A percentile compares a stretch with the other conserved stretches of the same genome.
phyloP scores from a whole-genome alignment of 164 flowering plant genomes.

The Echeveria elegans region DNA sequence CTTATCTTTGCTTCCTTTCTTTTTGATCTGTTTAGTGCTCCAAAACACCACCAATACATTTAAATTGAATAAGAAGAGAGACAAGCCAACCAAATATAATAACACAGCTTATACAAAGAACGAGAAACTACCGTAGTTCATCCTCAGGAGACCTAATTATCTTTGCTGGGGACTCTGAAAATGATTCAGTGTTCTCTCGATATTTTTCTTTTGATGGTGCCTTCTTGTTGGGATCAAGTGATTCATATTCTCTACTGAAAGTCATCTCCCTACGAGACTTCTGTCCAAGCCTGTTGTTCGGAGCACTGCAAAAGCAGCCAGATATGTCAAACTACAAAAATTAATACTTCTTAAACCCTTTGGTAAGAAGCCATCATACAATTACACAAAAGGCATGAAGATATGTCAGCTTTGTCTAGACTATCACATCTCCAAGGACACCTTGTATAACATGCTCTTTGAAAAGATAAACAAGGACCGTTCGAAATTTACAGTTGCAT shows the following conservation, averaged over 20 bases:
- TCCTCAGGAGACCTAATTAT: neutral
- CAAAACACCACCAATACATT: neutral
- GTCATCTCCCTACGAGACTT: neutral
- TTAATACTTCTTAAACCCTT: neutral
- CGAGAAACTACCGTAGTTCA: neutral
- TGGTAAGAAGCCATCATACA: neutral
- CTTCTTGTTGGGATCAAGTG: neutral
- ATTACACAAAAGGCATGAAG: neutral
- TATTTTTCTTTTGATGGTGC: neutral
- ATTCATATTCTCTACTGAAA: neutral
- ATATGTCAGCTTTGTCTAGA: neutral
- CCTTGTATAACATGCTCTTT: neutral
- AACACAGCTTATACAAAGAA: neutral
- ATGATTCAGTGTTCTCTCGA: neutral
- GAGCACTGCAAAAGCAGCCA: neutral
- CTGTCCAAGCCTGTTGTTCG: neutral
- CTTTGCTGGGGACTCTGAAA: conserved; percentile 1
- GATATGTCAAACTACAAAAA: neutral
- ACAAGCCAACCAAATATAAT: neutral
- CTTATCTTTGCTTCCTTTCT: neutral
- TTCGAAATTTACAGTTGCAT: too few species aligned
- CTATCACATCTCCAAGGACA: neutral
- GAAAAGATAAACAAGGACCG: neutral
- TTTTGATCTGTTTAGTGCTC: neutral
- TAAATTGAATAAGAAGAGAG: neutral